phyloP scores from a whole-genome alignment of 495 filamentous ascomycete species.

The Terfezia claveryi region DNA sequence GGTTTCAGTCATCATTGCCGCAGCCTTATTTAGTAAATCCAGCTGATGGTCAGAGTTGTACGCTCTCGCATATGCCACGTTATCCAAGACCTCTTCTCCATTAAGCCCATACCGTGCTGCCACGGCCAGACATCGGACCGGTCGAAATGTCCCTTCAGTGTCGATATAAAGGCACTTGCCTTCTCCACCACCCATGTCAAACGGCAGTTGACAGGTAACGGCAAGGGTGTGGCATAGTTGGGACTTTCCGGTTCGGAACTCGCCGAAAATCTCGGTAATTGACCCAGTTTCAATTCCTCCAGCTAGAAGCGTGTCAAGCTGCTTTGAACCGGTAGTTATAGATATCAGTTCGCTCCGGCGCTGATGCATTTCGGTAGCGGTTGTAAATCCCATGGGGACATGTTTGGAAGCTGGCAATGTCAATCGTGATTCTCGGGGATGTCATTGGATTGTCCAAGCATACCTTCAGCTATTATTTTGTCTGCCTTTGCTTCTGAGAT shows the following conservation, averaged over 20 bases:
- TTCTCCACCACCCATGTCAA: constrained; percentile 97
- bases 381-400: constrained; percentile 96
- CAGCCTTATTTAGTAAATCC: constrained; percentile 79
- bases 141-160: constrained; percentile 91
- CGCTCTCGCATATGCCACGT: constrained; percentile 88
- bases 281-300: constrained; percentile 92
- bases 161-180: constrained; percentile 99
- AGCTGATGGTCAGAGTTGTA: constrained; percentile 98
- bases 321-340: constrained; percentile 91
- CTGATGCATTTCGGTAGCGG: constrained; percentile 98
- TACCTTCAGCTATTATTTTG: constrained; percentile 83
- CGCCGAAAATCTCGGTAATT: constrained; percentile 96
- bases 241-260: constrained; percentile 93
- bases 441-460: constrained; percentile 3
- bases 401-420: constrained; percentile 55
- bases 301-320: constrained; percentile 82
- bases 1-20: constrained; percentile 97
- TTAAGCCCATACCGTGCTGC: constrained; percentile 84
- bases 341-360: constrained; percentile 90
- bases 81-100: constrained; percentile 92
- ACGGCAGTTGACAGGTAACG: constrained; percentile 89
- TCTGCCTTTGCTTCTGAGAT: constrained; percentile 90
- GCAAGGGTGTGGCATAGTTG: constrained; percentile 98
- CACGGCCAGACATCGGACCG: constrained; percentile 71
- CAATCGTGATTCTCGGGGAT: constrained; percentile 2